Evolutionary conservation across 108 stramenopile species (phyloP).

Genomic region (Discostella pseudostelligera): DNA sequence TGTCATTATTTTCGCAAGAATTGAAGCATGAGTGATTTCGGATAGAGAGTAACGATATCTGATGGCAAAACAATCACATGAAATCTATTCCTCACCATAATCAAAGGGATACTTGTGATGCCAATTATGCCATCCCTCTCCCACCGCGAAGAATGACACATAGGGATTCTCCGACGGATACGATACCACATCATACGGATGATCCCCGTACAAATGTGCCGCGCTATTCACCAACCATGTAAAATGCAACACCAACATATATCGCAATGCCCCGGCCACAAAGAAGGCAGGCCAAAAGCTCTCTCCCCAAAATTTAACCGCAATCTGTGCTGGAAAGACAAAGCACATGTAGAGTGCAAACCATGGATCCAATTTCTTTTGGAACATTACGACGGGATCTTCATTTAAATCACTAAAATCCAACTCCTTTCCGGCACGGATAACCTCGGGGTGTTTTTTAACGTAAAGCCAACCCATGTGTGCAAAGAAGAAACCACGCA

Average conservation of each 20-base stretch:
- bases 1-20: neutral
- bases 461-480: slow-evolving; percentile 99
- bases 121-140: slow-evolving; percentile 99
- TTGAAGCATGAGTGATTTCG: neutral
- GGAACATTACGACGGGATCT: slow-evolving; percentile 92
- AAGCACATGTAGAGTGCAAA: slow-evolving; percentile 99
- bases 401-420: slow-evolving; percentile 92
- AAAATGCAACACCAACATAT: slow-evolving; percentile 93
- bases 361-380: slow-evolving; percentile 95
- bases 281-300: slow-evolving; percentile 96
- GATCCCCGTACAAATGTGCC: slow-evolving; percentile 98
- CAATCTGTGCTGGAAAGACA: slow-evolving; percentile 95
- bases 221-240: slow-evolving; percentile 99
- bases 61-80: neutral
- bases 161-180: slow-evolving; percentile 97
- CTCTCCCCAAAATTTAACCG: slow-evolving; percentile 90
- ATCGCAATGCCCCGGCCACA: slow-evolving; percentile 94
- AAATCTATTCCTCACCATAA: slow-evolving; percentile 50
- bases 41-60: too few species aligned
- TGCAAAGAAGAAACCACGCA: slow-evolving; percentile 99
- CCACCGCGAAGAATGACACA: slow-evolving; percentile 91
- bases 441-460: slow-evolving; percentile 95
- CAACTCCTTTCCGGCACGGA: slow-evolving; percentile 92
- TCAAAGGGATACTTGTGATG: slow-evolving; percentile 99
- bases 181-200: slow-evolving; percentile 93